Evolutionary conservation across 1,139 yeast species (phyloP).

Genomic region (Maudiozyma humilis): DNA sequence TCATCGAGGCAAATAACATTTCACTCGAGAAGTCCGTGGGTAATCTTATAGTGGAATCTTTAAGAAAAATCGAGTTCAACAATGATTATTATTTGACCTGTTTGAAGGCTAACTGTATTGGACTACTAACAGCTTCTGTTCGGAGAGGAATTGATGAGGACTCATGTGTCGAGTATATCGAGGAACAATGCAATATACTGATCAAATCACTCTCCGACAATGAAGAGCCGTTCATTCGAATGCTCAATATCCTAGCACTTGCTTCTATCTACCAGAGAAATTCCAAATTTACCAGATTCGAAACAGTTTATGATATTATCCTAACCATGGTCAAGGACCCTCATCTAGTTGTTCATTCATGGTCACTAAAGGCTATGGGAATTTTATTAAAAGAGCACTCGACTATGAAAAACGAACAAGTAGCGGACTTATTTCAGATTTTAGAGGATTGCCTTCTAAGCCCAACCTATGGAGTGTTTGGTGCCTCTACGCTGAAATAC

Average conservation of each 20-base stretch:
- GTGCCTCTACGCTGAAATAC: conserved; percentile 37
- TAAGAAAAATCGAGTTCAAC: conserved; percentile 40
- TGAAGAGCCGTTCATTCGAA: conserved; percentile 56
- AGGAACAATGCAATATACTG: conserved; percentile 45
- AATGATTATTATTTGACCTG: conserved; percentile 34
- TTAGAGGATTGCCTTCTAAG: conserved; percentile 41
- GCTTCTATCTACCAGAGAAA: conserved; percentile 50
- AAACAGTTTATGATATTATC: conserved; percentile 47
- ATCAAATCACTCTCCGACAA: conserved; percentile 56
- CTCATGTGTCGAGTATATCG: conserved; percentile 19
- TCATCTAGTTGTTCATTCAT: conserved; percentile 72
- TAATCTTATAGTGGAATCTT: conserved; percentile 47
- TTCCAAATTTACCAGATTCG: conserved; percentile 37
- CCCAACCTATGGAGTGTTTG: conserved; percentile 49
- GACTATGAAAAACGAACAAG: conserved; percentile 37
- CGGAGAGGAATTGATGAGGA: conserved; percentile 25
- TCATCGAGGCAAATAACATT: conserved; percentile 22
- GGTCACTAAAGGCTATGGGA: conserved; percentile 55
- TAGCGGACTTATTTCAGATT: conserved; percentile 40
- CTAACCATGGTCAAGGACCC: conserved; percentile 66
- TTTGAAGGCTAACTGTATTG: conserved; percentile 61
- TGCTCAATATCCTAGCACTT: conserved; percentile 53
- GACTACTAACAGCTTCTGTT: conserved; percentile 42
- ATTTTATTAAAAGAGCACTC: conserved; percentile 51
- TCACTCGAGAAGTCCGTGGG: conserved; percentile 42